Base-by-base conservation (phyloP, 768 basidiomycete species). In the Obba rivulosa region DNA sequence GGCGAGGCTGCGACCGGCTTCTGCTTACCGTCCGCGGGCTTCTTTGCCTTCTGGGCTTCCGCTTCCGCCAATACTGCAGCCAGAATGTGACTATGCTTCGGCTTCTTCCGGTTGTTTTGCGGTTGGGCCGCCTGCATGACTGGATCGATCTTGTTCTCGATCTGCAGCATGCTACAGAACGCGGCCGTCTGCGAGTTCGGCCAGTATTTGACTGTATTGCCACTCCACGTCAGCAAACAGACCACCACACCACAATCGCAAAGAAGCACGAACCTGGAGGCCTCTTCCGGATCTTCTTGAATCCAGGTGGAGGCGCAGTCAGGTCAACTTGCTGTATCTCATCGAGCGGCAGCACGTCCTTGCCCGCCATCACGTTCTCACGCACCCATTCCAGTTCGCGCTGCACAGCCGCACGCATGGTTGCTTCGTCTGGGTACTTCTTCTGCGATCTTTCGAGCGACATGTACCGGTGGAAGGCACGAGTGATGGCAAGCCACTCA, bases 401-500 rank as follows among this genome's bases (percentile, higher is more conserved):
- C 1, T 67, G 63, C 23, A 96, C 78, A 39, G 81, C 69, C 2
- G 64, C 70, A 21, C 77, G 68, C 9, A 70, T 67, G 0, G 77
- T 64, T 0, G 67, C 65, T 41, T 77, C 74, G 0, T 75, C 72
- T 0, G 93, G 92, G 57, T 90, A 83, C 0, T 70, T 57, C 0
- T 62, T 63, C 52, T 85, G 85, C 0, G 58, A 56, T 7, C 60
- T 69, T 3, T 62, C 56, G 7, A 75, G 75, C 3, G 86, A 83
- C 51, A 97, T 76, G 67, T 76, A 85, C 0, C 84, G 83, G 51
- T 92, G 79, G 55, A 94, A 86, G 0, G 90, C 91, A 5, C 89
- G 85, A 4, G 81, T 82, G 58, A 99, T 91, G 0, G 92, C 92
- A 39, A 98, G 80, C 95, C 95, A 99, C 62, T 92, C 82, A 0